A percentile compares a stretch with the other conserved stretches of the same genome.
phyloP scores from a whole-genome alignment of 2,329 filamentous ascomycete genomes.

The Beauveria rudraprayagi region DNA sequence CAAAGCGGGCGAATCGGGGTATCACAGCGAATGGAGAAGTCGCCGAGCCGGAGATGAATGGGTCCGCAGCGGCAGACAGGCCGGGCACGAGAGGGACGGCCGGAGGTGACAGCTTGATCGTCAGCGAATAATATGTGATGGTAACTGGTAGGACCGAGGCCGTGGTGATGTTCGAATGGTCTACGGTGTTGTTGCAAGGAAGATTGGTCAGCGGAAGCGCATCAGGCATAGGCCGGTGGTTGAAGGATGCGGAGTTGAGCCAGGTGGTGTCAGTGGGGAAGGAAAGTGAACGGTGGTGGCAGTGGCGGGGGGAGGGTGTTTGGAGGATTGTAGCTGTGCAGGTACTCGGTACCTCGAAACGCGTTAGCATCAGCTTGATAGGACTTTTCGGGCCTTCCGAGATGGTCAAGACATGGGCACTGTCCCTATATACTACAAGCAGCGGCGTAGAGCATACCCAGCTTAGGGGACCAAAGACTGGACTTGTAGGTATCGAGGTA shows the following conservation, averaged over 20 bases:
- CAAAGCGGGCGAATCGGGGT: background rate
- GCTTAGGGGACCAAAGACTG: too few species aligned
- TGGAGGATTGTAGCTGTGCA: background rate
- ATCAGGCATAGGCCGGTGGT: background rate
- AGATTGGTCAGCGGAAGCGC: background rate
- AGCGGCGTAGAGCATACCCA: too few species aligned
- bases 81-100: background rate
- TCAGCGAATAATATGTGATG: background rate
- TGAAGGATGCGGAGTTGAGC: constrained; percentile 5
- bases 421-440: too few species aligned
- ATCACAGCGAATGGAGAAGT: constrained; percentile 6
- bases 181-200: background rate
- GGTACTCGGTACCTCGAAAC: too few species aligned
- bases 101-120: background rate
- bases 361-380: too few species aligned
- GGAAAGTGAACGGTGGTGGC: background rate
- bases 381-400: too few species aligned
- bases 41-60: constrained; percentile 1
- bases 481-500: too few species aligned
- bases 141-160: background rate
- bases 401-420: too few species aligned
- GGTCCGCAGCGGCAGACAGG: background rate
- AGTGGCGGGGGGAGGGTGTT: background rate
- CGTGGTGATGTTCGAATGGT: background rate
- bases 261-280: background rate